A percentile compares a stretch with the other conserved stretches of the same genome.
These are phyloP conservation scores for Waltergamsia citrina DNA, from an alignment of 2,329 filamentous ascomycete species.

Conservation along the genomic window DNA sequence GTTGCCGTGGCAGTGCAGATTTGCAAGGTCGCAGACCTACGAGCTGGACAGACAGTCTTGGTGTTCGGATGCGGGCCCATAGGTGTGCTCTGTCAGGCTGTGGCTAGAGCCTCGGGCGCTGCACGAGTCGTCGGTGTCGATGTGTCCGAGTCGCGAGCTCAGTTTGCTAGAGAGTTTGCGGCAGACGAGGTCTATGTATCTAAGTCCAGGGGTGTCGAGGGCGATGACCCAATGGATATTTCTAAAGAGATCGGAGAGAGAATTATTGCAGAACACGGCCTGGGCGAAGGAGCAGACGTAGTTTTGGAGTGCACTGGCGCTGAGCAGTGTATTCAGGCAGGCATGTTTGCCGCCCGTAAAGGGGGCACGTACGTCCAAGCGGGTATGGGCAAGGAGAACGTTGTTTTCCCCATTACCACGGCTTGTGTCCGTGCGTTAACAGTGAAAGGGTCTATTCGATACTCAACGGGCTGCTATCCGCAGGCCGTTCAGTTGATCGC, in stretches of 20 bases:
- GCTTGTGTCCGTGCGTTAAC: constrained; percentile 36
- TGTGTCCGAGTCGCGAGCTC: constrained; percentile 69
- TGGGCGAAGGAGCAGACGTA: constrained; percentile 5
- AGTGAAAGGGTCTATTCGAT: constrained; percentile 41
- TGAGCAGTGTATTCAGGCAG: constrained; percentile 8
- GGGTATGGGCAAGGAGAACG: constrained; percentile 49
- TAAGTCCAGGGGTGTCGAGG: no score
- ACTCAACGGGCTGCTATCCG: constrained; percentile 38
- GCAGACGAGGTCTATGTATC: neutral
- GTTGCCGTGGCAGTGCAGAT: constrained; percentile 82
- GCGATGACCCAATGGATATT: constrained; percentile 22
- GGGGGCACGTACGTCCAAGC: constrained; percentile 46
- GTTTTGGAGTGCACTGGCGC: constrained; percentile 11
- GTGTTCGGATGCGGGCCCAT: constrained; percentile 88
- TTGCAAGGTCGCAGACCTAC: constrained; percentile 60
- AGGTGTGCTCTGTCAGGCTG: constrained; percentile 77
- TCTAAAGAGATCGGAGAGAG: constrained; percentile 23
- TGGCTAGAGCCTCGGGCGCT: constrained; percentile 76
- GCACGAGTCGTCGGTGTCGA: constrained; percentile 74
- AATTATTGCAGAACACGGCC: neutral
- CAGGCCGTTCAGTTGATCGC: constrained; percentile 37
- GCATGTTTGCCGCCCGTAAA: constrained; percentile 22
- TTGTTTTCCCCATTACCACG: constrained; percentile 41
- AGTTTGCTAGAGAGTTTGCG: constrained; percentile 51
- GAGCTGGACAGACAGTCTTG: constrained; percentile 67